Evolutionary conservation across 495 filamentous ascomycete species (phyloP).

Genomic region (Margaritispora aquatica): DNA sequence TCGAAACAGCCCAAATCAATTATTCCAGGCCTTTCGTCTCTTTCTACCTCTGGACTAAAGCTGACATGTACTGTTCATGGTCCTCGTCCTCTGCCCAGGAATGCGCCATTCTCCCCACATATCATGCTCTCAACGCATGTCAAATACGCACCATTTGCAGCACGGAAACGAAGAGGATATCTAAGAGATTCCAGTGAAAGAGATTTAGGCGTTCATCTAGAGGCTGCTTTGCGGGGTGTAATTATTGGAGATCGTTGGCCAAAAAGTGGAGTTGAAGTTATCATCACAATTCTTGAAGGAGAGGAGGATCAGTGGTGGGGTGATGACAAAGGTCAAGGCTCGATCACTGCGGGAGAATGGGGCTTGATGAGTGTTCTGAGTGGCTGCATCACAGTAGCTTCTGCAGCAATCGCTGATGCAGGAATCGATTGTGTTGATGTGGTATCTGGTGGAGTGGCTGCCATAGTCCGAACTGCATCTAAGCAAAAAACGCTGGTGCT

Average conservation of each 20-base stretch:
- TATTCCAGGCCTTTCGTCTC: constrained; percentile 37
- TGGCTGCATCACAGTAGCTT: constrained; percentile 88
- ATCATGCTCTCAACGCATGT: constrained; percentile 86
- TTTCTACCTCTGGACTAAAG: constrained; percentile 64
- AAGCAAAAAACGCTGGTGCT: constrained; percentile 54
- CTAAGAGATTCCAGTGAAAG: constrained; percentile 80
- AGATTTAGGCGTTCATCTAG: constrained; percentile 84
- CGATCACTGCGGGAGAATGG: constrained; percentile 43
- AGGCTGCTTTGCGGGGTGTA: constrained; percentile 81
- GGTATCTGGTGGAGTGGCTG: constrained; percentile 83
- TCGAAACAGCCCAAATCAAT: constrained; percentile 42
- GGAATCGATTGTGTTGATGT: constrained; percentile 94
- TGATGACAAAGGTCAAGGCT: constrained; percentile 26
- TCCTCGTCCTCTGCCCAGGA: constrained; percentile 82
- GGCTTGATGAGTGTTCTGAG: constrained; percentile 86
- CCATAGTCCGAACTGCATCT: constrained; percentile 47
- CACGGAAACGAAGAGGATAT: constrained; percentile 73
- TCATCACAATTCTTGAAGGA: constrained; percentile 87
- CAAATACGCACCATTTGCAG: constrained; percentile 94
- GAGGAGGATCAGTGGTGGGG: constrained; percentile 66
- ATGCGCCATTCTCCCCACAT: constrained; percentile 82
- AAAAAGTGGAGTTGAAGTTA: constrained; percentile 89
- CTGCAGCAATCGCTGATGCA: constrained; percentile 91
- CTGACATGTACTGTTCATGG: constrained; percentile 89
- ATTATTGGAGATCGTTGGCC: constrained; percentile 93